Percentiles rank a stretch among this genome's conserved stretches.
Conservation (phyloP, 2,329 filamentous ascomycete genomes). For the Xylogone sp. region DNA sequence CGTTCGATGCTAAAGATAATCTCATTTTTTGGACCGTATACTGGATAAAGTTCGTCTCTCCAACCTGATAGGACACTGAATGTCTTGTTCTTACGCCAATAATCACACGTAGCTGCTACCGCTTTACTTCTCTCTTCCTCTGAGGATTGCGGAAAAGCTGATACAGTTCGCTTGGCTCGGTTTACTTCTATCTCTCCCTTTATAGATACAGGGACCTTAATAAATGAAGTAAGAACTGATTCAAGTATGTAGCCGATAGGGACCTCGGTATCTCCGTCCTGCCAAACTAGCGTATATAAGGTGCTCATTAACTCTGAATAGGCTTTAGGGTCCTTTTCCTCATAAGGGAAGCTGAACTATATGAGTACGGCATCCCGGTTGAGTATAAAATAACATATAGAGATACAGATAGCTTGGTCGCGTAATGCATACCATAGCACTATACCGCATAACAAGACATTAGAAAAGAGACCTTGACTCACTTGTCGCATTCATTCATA, state of each 20-base stretch:
- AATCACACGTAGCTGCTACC: conserved; percentile 52
- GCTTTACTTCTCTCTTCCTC: conserved; percentile 59
- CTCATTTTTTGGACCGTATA: conserved; percentile 61
- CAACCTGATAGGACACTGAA: conserved; percentile 77
- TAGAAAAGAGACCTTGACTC: conserved; percentile 24
- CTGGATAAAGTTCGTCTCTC: conserved; percentile 76
- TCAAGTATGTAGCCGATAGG: conserved; percentile 60
- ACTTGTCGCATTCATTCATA: conserved; percentile 52
- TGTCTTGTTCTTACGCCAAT: conserved; percentile 65
- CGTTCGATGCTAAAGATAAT: conserved; percentile 74
- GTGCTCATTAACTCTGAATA: conserved; percentile 53
- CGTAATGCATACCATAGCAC: too few relatives aligned
- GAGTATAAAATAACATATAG: not conserved
- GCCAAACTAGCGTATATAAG: conserved; percentile 64
- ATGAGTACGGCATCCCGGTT: not conserved
- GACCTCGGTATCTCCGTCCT: conserved; percentile 57
- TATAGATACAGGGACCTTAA: conserved; percentile 42
- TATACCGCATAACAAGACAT: too few relatives aligned
- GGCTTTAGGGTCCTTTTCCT: conserved; percentile 51
- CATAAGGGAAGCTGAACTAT: conserved; percentile 71
- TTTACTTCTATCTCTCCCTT: conserved; percentile 61
- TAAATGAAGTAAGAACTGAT: conserved; percentile 45
- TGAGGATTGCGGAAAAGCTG: conserved; percentile 54
- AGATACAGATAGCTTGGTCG: too few relatives aligned
- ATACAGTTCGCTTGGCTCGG: conserved; percentile 55